These are phyloP conservation scores for Phanerochaete sordida DNA, from an alignment of 768 basidiomycete species.

Conservation along the genomic window DNA sequence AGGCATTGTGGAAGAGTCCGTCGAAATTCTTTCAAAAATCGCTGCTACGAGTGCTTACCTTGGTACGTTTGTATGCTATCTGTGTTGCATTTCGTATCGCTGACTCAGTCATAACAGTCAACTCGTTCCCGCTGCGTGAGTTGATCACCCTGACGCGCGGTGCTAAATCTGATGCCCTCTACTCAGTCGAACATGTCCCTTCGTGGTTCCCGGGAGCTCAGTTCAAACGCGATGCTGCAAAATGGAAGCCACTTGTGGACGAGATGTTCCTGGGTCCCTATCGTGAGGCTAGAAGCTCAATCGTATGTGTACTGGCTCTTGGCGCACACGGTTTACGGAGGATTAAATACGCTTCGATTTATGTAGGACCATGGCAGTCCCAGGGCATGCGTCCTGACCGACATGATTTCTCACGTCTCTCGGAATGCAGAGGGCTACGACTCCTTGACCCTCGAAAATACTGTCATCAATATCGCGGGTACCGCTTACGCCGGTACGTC, in stretches of 20 bases:
- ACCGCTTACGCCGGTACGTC: not conserved
- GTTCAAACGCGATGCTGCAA: slow-evolving; percentile 13
- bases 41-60: slow-evolving; percentile 6
- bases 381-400: not conserved
- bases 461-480: not conserved
- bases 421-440: no score
- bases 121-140: slow-evolving; percentile 8
- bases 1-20: slow-evolving; percentile 5
- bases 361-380: not conserved
- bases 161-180: not conserved
- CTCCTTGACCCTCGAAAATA: not conserved
- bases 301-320: not conserved
- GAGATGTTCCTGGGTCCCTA: slow-evolving; percentile 11
- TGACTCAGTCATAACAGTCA: not conserved
- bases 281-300: not conserved
- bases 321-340: no score
- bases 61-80: not conserved
- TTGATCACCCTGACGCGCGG: not conserved
- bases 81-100: not conserved
- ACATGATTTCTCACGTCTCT: not conserved
- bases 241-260: slow-evolving; percentile 2
- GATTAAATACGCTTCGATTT: no score
- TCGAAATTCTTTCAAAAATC: not conserved
- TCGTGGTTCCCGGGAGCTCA: slow-evolving; percentile 20
- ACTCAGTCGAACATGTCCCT: slow-evolving; percentile 19